Base-by-base conservation (phyloP, 108 stramenopile genomes). In the Cyclostephanos tholiformis region DNA sequence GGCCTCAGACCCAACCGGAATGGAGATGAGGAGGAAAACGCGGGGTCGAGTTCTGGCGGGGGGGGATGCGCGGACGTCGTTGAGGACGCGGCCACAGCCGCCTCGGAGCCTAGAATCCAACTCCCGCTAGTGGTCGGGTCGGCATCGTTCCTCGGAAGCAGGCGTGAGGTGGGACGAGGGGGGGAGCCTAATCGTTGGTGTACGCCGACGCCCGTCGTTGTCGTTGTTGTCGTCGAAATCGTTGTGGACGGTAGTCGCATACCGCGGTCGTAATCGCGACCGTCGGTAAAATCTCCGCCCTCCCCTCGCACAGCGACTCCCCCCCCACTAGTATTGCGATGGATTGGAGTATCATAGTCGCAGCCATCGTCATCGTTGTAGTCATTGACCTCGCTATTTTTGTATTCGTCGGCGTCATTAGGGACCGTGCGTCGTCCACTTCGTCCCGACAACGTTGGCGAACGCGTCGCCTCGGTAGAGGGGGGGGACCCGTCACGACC, bases 281-380 rank as follows among this genome's bases (percentile, higher is more conserved):
- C n/a, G n/a, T 51, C 20, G 17, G 4, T 2, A 20, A 4, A 4
- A 8, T 9, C 7, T 49, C 25, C 46, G 55, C 6, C 29, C 22
- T 50, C 65, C 44, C 38, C 43, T 4, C 57, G n/a, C n/a, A n/a
- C n/a, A n/a, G n/a, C n/a, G n/a, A n/a, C 44, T 8, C 44, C 19
- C 32, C n/a, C 25, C 2, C 55, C 19, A 61, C 75, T 62, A 22
- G 55, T 52, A 30, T 78, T 78, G 35, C 77, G 56, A 48, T 71
- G 77, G 48, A 78, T 32, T 2, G 76, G 76, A 38, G 75, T 76
- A 35, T 74, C 62, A 62, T 73, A 27, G 44, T 80, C 26, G 64
- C 41, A 50, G 20, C 17, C 60, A 41, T 52, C 36, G 51, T n/a
- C n/a, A 20, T 51, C 50, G 17, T 4, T 51, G 50, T 51, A 4